phyloP scores from a whole-genome alignment of 2,329 filamentous ascomycete species.

The Talaromyces piceae region DNA sequence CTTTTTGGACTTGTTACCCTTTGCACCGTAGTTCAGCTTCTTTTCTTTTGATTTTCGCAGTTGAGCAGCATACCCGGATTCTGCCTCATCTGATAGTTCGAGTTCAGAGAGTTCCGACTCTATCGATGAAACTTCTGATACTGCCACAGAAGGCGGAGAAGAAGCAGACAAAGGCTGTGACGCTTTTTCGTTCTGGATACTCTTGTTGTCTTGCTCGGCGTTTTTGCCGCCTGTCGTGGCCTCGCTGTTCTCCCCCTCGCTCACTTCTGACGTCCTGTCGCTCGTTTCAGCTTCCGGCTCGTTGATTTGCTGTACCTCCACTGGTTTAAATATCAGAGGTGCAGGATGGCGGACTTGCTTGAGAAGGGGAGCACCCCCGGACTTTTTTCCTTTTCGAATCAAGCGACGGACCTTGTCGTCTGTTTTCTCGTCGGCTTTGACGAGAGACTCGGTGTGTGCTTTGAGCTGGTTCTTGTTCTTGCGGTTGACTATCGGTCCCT shows the following conservation, averaged over 20 bases:
- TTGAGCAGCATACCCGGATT: not conserved
- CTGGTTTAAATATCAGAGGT: not conserved
- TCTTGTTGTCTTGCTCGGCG: too few species aligned
- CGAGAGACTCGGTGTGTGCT: not conserved
- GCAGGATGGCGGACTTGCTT: not conserved
- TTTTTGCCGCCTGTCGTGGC: too few species aligned
- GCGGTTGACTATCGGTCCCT: not conserved
- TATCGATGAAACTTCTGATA: not conserved
- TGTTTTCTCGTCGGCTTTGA: not conserved
- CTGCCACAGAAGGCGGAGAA: too few species aligned
- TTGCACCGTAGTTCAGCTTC: too few species aligned
- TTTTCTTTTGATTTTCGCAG: not conserved
- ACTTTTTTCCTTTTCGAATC: not conserved
- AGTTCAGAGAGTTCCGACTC: not conserved
- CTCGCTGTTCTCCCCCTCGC: too few species aligned
- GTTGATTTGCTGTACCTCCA: too few species aligned
- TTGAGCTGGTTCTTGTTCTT: not conserved
- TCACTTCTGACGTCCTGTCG: too few species aligned
- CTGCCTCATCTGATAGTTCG: not conserved
- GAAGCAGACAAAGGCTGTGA: too few species aligned
- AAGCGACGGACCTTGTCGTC: not conserved
- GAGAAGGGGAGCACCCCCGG: not conserved
- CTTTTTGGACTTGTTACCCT: not conserved
- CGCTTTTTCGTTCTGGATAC: too few species aligned
- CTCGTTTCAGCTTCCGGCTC: too few species aligned